These are phyloP conservation scores for Rhizoclosmatium globosum DNA, from an alignment of 192 early-diverging fungal species.

Conservation along the genomic window DNA sequence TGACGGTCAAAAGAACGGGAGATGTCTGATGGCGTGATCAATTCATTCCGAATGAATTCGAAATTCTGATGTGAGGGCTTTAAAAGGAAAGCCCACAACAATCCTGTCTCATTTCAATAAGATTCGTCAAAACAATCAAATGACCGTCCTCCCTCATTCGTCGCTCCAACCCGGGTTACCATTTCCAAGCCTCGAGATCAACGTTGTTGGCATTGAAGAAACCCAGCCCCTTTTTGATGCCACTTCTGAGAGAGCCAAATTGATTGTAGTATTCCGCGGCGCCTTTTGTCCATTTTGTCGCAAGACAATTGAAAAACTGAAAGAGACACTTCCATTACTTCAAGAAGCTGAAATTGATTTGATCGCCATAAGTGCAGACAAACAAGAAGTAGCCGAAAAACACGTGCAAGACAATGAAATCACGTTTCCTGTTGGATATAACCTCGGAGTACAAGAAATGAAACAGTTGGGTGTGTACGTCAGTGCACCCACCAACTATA, in stretches of 20 bases:
- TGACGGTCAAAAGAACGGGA: too few species aligned
- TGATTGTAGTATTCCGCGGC: constrained; percentile 16
- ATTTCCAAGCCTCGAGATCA: too few species aligned
- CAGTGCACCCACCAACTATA: not conserved
- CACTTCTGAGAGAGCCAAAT: not conserved
- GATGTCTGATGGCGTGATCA: too few species aligned
- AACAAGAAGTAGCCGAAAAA: not conserved
- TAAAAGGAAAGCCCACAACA: too few species aligned
- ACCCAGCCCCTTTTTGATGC: too few species aligned
- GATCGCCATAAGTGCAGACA: not conserved
- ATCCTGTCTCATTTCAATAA: too few species aligned
- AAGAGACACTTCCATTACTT: not conserved
- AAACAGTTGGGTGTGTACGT: constrained; percentile 5
- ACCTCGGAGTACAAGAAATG: not conserved
- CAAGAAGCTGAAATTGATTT: not conserved
- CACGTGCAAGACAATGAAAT: not conserved
- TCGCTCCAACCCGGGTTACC: too few species aligned
- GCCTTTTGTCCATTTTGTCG: constrained; percentile 14
- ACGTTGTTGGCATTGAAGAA: too few species aligned
- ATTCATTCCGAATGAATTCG: too few species aligned
- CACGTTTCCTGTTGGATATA: not conserved
- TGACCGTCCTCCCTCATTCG: too few species aligned
- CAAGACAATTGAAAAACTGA: not conserved
- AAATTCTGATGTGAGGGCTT: too few species aligned
- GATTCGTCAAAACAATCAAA: too few species aligned